Conservation (phyloP, 257 asterid species). For the Echium plantagineum region DNA sequence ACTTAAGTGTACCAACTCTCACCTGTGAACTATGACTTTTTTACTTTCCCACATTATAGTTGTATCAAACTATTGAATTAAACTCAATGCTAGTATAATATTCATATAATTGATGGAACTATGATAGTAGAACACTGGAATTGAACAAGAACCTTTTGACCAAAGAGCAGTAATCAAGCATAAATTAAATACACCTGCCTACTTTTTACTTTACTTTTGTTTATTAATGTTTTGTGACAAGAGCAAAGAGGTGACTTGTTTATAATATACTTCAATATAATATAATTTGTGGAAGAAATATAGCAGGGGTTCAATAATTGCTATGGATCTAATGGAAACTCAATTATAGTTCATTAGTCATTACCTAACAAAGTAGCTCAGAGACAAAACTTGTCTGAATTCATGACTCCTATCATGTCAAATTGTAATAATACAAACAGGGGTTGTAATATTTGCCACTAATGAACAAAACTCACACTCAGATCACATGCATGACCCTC, state of each 20-base stretch:
- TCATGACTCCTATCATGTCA: not conserved
- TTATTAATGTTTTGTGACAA: no score
- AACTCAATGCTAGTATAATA: not conserved
- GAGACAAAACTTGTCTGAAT: constrained; percentile 1
- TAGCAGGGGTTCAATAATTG: not conserved
- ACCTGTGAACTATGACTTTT: constrained; percentile 47
- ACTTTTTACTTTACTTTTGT: no score
- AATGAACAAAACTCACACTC: constrained; percentile 1
- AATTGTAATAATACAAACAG: not conserved
- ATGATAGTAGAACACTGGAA: not conserved
- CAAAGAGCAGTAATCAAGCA: not conserved
- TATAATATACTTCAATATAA: no score
- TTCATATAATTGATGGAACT: not conserved
- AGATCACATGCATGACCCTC: not conserved
- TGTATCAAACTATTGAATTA: not conserved
- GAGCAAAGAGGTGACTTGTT: no score
- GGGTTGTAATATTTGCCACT: not conserved
- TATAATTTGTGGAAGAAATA: no score
- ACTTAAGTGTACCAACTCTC: constrained; percentile 51
- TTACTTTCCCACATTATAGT: constrained; percentile 5
- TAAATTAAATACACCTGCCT: no score
- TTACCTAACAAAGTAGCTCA: constrained; percentile 2
- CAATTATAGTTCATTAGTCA: not conserved
- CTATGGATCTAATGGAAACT: not conserved
- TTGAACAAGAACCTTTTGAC: not conserved